A percentile compares a stretch with the other conserved stretches of the same genome.
Conservation (phyloP, 2,329 filamentous ascomycete species). For the Paracamarosporium sp. region DNA sequence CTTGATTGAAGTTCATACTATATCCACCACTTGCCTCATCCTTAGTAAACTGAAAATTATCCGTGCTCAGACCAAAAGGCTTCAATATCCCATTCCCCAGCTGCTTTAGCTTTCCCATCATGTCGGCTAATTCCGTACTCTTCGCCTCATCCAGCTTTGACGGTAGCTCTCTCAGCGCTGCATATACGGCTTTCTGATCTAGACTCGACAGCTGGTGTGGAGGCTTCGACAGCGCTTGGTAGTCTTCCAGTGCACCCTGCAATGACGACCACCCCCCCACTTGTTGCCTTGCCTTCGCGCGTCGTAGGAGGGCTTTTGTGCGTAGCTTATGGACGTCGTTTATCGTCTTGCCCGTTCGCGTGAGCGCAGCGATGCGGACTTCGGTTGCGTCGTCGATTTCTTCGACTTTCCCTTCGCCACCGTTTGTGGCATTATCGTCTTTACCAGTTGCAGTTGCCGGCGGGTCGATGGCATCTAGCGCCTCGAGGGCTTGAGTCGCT, state of each 20-base stretch:
- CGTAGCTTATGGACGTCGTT: constrained; percentile 78
- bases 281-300: constrained; percentile 75
- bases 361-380: constrained; percentile 38
- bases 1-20: constrained; percentile 83
- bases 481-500: constrained; percentile 75
- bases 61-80: constrained; percentile 91
- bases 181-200: constrained; percentile 72
- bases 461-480: constrained; percentile 68
- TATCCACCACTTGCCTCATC: constrained; percentile 90
- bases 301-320: constrained; percentile 80
- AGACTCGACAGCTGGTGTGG: constrained; percentile 64
- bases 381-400: constrained; percentile 61
- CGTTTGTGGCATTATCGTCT: constrained; percentile 53
- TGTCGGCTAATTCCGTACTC: constrained; percentile 88
- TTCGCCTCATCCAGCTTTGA: constrained; percentile 76
- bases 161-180: constrained; percentile 71
- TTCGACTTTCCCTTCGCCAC: constrained; percentile 67
- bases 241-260: constrained; percentile 80
- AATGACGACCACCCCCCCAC: constrained; percentile 80
- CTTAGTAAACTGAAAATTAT: constrained; percentile 93
- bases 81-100: constrained; percentile 90
- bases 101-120: constrained; percentile 96
- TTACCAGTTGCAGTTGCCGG: constrained; percentile 41
- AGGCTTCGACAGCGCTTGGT: constrained; percentile 69
- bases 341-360: constrained; percentile 32